Base-by-base conservation (phyloP, 306 rosid genomes). In the Fragaria nilgerrensis region DNA sequence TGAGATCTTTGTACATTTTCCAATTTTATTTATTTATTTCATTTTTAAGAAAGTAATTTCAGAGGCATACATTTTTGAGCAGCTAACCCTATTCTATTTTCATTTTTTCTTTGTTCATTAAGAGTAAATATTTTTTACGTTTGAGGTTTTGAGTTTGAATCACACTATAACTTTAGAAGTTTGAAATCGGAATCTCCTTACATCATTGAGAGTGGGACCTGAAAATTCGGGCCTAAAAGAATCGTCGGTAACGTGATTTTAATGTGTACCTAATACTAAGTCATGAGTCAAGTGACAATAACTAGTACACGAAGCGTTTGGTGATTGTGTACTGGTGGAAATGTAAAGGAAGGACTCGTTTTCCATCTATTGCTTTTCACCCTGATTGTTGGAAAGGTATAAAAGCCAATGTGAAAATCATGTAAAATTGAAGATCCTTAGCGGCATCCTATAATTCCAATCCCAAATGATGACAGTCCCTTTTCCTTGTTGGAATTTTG, bases 1-100 rank as follows among this genome's bases (percentile, higher is more conserved):
- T 45, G 32, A 66, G 74, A 65, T 83, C 68, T 62, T 62, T 91
- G 95, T 89, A 92, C 91, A 90, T 88, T 84, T 86, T 68, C 65
- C 81, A 62, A 85, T 77, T 87, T 88, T 56, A 72, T 70, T 80
- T 47, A 83, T 63, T 77, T 78, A 23, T 78, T 85, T 82, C 37
- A 71, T 76, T 72, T 50, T 64, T 37, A 76, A 82, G 68, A 55
- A 76, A 79, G 79, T 75, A 76, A 77, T 83, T 86, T 84, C 79
- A 63, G 70, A 68, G 71, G 65, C 79, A 58, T 69, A 45, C 34
- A 56, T 32, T 76, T 45, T 80, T 50, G 61, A 52, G 48, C 75
- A 36, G 63, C 70, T 65, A 36, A 65, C 15, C 77, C 49, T 22
- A 37, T 43, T 29, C 17, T 23, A 34, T 59, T 14, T 15, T 29